phyloP scores from a whole-genome alignment of 805 yeast species.

The Monosporozyma siamensis region DNA sequence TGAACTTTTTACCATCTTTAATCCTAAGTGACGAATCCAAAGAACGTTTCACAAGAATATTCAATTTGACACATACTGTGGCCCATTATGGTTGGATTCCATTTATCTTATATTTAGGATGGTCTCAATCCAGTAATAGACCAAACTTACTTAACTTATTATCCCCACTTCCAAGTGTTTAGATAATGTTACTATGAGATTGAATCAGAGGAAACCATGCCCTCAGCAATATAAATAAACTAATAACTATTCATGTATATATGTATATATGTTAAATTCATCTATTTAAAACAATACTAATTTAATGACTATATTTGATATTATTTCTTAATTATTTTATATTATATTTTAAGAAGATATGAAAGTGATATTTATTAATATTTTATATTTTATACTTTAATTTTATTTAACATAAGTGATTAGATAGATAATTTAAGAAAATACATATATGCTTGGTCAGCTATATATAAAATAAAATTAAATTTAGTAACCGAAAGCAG shows the following conservation, averaged over 20 bases:
- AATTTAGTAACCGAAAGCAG: constrained; percentile 92
- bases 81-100: constrained; percentile 98
- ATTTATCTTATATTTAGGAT: constrained; percentile 82
- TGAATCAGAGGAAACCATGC: no score
- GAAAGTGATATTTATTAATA: background rate
- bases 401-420: constrained; percentile 2
- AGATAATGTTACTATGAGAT: no score
- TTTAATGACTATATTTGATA: no score
- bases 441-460: constrained; percentile 7
- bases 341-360: background rate
- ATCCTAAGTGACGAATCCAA: constrained; percentile 35
- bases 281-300: no score
- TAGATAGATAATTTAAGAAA: constrained; percentile 5
- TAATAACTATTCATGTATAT: constrained; percentile 5
- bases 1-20: constrained; percentile 30
- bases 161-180: constrained; percentile 32
- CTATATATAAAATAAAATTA: constrained; percentile 15
- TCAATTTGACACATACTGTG: constrained; percentile 75
- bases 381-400: constrained; percentile 3
- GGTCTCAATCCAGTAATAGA: constrained; percentile 72
- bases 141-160: constrained; percentile 57
- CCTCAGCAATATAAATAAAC: no score
- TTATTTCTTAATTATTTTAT: background rate
- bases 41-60: constrained; percentile 80
- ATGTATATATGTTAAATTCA: background rate